Conservation (phyloP, 345 rosid genomes). For the Rhodomyrtus tomentosa region DNA sequence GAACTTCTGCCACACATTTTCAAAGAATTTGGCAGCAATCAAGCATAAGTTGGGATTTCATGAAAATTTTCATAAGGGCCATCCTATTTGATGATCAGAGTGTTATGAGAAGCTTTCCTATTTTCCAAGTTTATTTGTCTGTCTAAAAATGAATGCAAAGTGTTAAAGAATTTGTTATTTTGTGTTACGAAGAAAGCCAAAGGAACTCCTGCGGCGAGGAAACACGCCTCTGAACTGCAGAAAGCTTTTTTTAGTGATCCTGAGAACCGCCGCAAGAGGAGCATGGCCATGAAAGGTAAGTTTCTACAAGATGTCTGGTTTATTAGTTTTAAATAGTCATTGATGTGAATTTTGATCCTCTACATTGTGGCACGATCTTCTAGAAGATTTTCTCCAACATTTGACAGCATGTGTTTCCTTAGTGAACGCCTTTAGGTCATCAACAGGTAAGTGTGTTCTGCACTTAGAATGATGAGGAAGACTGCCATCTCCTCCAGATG, state of each 20-base stretch:
- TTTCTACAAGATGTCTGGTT: neutral
- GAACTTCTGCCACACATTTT: neutral
- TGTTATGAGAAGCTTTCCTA: neutral
- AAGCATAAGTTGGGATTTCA: neutral
- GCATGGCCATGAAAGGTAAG: slow-evolving; percentile 88
- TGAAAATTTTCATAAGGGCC: neutral
- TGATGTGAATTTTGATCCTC: neutral
- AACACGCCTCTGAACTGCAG: slow-evolving; percentile 59
- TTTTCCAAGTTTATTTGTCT: neutral
- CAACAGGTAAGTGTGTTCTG: neutral
- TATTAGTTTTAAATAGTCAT: neutral
- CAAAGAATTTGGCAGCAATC: neutral
- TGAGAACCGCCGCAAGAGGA: slow-evolving; percentile 65
- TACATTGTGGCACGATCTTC: neutral
- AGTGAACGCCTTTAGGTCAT: neutral
- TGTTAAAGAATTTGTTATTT: neutral
- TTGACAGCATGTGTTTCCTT: neutral
- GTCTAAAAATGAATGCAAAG: neutral
- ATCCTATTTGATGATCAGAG: neutral
- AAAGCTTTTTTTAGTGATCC: slow-evolving; percentile 76
- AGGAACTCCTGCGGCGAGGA: slow-evolving; percentile 83
- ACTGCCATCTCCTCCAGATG: neutral
- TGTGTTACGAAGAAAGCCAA: slow-evolving; percentile 53
- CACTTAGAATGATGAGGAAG: neutral
- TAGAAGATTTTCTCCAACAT: neutral